Base-by-base conservation (phyloP, 2,329 filamentous ascomycete genomes). In the Rachicladosporium sp. region DNA sequence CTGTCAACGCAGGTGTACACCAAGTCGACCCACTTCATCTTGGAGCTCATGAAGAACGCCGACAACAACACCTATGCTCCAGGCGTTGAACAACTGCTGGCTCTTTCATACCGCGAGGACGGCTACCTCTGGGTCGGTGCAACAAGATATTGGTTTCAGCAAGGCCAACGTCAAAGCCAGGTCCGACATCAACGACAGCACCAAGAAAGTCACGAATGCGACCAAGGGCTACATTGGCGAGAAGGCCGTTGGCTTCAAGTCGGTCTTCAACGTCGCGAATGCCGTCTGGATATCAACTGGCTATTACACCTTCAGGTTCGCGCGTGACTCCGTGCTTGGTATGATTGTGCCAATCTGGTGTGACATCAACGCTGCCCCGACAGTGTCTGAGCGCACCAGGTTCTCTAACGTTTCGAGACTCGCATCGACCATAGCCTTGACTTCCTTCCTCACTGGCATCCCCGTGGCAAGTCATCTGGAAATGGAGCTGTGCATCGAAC, bases 41-140 rank as follows among this genome's bases (percentile, higher is more conserved):
- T 71, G 29, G 70, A 74, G 48, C 49, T 75, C 1, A 58, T 74
- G 0, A 70, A 73, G 43, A 75, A 74, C 47, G 68, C 69, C 4
- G 71, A 75, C 34, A 69, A 73, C 49, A 72, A 71, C 41, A 40
- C 42, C 8, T 73, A 66, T 45, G 33, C 21, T 6, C 31, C 33
- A 4, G 42, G 15, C 21, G 36, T 36, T 3, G 31, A 30, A 23
- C 53, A 46, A 19, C 39, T 44, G 19, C 6, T 69, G 64, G 38
- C 40, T 45, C 8, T 55, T 41, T 35, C 43, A 6, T 50, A 45
- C 21, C 42, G 44, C 10, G 41, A 44, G 10, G 27, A 46, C 31
- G 54, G 57, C 21, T 35, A 40, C 19, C 43, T 73, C 0, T 51
- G 58, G 4, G 52, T 60, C 0, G 48, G 59, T 23, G 71, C 67